Evolutionary conservation across 352 stramenopile genomes (phyloP), one percentile per base, ranked within the genome.

Genomic region (Peronosclerospora sorghi): DNA sequence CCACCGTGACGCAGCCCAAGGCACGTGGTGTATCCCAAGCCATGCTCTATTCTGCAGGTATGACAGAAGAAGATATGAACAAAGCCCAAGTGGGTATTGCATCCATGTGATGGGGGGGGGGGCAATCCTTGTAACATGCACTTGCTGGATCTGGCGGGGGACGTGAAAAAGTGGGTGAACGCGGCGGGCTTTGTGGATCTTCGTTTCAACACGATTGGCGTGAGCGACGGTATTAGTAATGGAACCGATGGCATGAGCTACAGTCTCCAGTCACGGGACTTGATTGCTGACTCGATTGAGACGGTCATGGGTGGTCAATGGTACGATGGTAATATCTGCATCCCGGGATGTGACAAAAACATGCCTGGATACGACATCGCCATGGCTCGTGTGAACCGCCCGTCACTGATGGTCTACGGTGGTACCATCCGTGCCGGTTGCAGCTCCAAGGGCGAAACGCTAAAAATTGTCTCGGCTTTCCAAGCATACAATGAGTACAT

Each of bases 91-190:
- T 99, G 2, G 96, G 96, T 32, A 96, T 99, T 45, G 95, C 87
- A 37, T 95, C 74, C 56, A 94, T 98, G 60, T 98, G 95, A 93
- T 99, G 96, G 73, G 94, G 98, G n/a, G n/a, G n/a, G n/a, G 54
- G 96, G 96, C 32, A 99, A 99, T 63, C 95, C 96, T 36, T 99
- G 96, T 73, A 99, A 99, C 76, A 99, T 99, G 96, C 95, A 98
- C 63, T 65, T 99, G 35, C 69, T 98, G 29, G 88, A 97, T 48
- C 73, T 99, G 19, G 92, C 92, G 0, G 77, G 75, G n/a, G 65
- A 96, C 19, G 92, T 98, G 26, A 98, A 98, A 68, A 73, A 95
- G 51, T 90, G 91, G 45, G 91, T 99, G 17, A 57, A 89, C 45
- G 82, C 65, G 9, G 81, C 77, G 6, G 86, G 75, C 1, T 80